Conservation (phyloP, 768 basidiomycete genomes). For the Porpolomopsis calyptriformis region DNA sequence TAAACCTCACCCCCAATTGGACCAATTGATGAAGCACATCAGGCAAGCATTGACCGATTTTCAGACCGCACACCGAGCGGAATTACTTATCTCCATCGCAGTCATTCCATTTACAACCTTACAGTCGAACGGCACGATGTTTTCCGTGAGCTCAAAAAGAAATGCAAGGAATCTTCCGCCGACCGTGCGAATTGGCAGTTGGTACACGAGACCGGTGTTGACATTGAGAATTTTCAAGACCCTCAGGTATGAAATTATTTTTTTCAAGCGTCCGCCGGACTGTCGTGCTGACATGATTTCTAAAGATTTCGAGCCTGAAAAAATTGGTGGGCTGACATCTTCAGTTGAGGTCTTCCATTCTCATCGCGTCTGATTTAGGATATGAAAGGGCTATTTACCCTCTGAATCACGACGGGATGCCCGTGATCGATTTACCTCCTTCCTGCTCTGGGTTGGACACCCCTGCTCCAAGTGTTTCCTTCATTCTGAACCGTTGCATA, state of each 20-base stretch:
- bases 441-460: no score
- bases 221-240: conserved; percentile 32
- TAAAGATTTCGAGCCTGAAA: background rate
- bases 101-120: background rate
- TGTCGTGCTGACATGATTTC: background rate
- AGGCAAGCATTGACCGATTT: conserved; percentile 15
- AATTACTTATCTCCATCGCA: background rate
- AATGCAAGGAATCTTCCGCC: background rate
- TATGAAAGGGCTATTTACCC: no score
- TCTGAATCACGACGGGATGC: no score
- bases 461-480: no score
- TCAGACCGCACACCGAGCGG: background rate
- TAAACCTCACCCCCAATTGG: conserved; percentile 21
- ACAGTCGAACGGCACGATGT: background rate
- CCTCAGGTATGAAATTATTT: conserved; percentile 19
- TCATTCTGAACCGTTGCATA: no score
- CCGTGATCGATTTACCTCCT: no score
- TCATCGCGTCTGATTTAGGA: no score
- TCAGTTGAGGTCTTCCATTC: no score
- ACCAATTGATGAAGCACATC: conserved; percentile 20
- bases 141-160: background rate
- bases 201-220: conserved; percentile 10
- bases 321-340: background rate
- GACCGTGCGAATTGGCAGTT: background rate
- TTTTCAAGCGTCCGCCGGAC: background rate